Evolutionary conservation across 768 basidiomycete genomes (phyloP).

Genomic region (Strobilomyces confusus): DNA sequence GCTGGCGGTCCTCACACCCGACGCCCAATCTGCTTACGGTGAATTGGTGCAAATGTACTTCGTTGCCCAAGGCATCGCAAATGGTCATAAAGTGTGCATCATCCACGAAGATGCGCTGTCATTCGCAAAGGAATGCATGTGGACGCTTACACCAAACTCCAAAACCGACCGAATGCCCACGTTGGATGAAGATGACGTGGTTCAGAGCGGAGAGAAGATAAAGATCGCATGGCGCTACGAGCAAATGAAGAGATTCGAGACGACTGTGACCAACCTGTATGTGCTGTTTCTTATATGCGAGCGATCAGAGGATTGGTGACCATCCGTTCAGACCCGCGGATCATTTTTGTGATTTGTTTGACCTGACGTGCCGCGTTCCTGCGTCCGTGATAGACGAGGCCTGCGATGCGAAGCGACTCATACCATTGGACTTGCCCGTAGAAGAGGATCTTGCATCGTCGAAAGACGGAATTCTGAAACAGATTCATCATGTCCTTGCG

Average conservation of each 20-base stretch:
- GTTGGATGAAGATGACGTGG: conserved; percentile 32
- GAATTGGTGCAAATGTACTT: conserved; percentile 86
- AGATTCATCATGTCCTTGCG: conserved; percentile 28
- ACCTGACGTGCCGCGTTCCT: conserved; percentile 65
- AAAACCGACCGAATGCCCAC: conserved; percentile 7
- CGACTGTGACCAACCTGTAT: conserved; percentile 61
- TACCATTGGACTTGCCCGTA: conserved; percentile 23
- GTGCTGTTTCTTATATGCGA: conserved; percentile 30
- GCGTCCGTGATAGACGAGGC: conserved; percentile 44
- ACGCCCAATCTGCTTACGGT: conserved; percentile 81
- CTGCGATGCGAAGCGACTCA: conserved; percentile 35
- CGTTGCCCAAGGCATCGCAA: conserved; percentile 79
- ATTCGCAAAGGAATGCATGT: conserved; percentile 77
- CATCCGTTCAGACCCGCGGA: conserved; percentile 43
- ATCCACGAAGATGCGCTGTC: conserved; percentile 54
- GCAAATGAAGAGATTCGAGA: conserved; percentile 88
- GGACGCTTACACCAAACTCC: conserved; percentile 44
- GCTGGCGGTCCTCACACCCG: conserved; percentile 93
- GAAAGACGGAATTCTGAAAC: conserved; percentile 24
- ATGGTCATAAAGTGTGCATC: conserved; percentile 64
- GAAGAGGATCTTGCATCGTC: conserved; percentile 18
- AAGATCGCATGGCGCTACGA: conserved; percentile 99
- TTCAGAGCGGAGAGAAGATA: conserved; percentile 54
- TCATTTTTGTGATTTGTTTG: conserved; percentile 67
- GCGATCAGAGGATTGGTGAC: conserved; percentile 6